Percentiles rank a stretch among this genome's conserved stretches.
Conservation (phyloP, 192 early-diverging fungal species). For the Rhizoclosmatium sp. region DNA sequence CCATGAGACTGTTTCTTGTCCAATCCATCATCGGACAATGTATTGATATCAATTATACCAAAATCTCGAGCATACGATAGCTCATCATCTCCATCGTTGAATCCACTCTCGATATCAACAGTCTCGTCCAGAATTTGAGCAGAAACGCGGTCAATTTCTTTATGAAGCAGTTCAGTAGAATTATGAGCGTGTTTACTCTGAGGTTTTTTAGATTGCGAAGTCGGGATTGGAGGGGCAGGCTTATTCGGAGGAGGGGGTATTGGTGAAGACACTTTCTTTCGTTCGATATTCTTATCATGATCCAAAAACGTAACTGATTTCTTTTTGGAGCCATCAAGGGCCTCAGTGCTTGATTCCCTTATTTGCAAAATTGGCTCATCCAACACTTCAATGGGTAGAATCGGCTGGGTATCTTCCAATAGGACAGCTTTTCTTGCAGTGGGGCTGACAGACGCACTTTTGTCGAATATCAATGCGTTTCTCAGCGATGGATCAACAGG, state of each 20-base stretch:
- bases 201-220: neutral
- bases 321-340: conserved; percentile 14
- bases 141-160: neutral
- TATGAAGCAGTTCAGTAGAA: neutral
- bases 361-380: too few relatives aligned
- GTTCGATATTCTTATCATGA: neutral
- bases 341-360: neutral
- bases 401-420: neutral
- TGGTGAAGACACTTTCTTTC: neutral
- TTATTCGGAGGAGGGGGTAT: conserved; percentile 24
- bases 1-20: too few relatives aligned
- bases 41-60: too few relatives aligned
- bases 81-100: conserved; percentile 35
- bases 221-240: conserved; percentile 11
- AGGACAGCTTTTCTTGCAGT: neutral
- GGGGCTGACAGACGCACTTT: neutral
- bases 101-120: neutral
- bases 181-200: neutral
- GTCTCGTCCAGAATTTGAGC: neutral
- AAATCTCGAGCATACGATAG: neutral
- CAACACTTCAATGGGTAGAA: too few relatives aligned
- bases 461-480: conserved; percentile 14
- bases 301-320: conserved; percentile 22
- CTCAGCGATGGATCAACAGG: conserved; percentile 1
- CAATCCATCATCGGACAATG: too few relatives aligned